These are phyloP conservation scores for Glonium stellatum DNA, from an alignment of 495 filamentous ascomycete genomes.

Conservation along the genomic window DNA sequence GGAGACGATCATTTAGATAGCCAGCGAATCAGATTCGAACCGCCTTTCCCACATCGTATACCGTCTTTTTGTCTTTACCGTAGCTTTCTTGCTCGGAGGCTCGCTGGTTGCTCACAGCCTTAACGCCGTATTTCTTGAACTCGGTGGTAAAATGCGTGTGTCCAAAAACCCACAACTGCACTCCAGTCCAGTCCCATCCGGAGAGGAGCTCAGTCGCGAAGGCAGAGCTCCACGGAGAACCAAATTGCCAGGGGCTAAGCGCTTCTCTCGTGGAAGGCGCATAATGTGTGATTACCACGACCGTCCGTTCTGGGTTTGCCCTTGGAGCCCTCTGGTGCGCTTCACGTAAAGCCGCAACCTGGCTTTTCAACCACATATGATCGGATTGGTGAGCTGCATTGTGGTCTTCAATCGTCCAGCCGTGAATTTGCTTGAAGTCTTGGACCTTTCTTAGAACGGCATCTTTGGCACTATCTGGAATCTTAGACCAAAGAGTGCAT, in stretches of 20 bases:
- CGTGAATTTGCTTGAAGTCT: constrained; percentile 47
- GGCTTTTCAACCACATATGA: constrained; percentile 40
- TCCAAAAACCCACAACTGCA: constrained; percentile 48
- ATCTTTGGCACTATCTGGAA: constrained; percentile 36
- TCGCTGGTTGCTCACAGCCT: constrained; percentile 48
- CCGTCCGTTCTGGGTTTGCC: constrained; percentile 24
- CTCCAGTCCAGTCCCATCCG: constrained; percentile 20
- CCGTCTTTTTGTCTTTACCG: constrained; percentile 10
- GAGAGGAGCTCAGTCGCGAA: constrained; percentile 48
- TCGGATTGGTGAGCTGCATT: constrained; percentile 46
- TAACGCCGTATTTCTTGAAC: constrained; percentile 37
- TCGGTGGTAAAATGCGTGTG: constrained; percentile 47
- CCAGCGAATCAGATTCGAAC: constrained; percentile 4
- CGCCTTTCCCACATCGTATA: constrained; percentile 15
- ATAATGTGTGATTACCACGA: constrained; percentile 52
- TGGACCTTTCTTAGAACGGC: constrained; percentile 40
- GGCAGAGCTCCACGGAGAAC: constrained; percentile 40
- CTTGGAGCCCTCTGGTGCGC: constrained; percentile 19
- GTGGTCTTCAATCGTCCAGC: constrained; percentile 45
- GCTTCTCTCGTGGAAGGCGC: constrained; percentile 43
- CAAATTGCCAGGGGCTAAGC: constrained; percentile 39
- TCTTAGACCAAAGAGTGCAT: constrained; percentile 50
- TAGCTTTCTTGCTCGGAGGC: constrained; percentile 38
- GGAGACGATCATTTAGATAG: too few species aligned
- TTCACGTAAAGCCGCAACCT: constrained; percentile 29